Evolutionary conservation across 352 stramenopile genomes (phyloP).

Genomic region (Globisporangium alternatum): DNA sequence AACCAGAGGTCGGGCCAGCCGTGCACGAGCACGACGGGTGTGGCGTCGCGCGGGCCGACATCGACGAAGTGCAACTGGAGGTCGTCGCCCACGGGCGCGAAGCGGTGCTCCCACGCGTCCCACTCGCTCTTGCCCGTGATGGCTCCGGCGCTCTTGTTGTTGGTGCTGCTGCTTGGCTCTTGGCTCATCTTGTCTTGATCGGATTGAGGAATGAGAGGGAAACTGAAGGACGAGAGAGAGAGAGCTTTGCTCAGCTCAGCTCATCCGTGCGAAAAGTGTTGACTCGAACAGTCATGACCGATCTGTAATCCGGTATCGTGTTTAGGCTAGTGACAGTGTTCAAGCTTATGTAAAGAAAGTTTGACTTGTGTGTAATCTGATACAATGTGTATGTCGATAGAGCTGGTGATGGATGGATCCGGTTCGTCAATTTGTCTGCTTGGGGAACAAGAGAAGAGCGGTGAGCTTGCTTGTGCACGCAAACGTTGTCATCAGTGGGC

Average conservation of each 20-base stretch:
- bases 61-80: slow-evolving; percentile 40
- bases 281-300: too few species aligned
- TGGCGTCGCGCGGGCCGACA: slow-evolving; percentile 35
- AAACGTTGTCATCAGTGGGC: too few species aligned
- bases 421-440: too few species aligned
- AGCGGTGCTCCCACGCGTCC: slow-evolving; percentile 13
- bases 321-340: too few species aligned
- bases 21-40: slow-evolving; percentile 54
- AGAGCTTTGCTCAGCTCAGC: not conserved
- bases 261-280: too few species aligned
- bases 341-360: too few species aligned
- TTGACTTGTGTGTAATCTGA: too few species aligned
- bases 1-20: slow-evolving; percentile 68
- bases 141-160: not conserved
- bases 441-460: too few species aligned
- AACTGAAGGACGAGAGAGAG: not conserved
- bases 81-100: slow-evolving; percentile 10
- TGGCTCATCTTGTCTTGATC: not conserved
- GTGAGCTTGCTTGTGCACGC: too few species aligned
- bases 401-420: too few species aligned
- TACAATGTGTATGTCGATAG: too few species aligned
- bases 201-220: not conserved
- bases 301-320: too few species aligned
- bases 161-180: not conserved
- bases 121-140: slow-evolving; percentile 2